A percentile compares a stretch with the other conserved stretches of the same genome.
phyloP scores from a whole-genome alignment of 2,329 filamentous ascomycete species.

The Aspergillus fructus region DNA sequence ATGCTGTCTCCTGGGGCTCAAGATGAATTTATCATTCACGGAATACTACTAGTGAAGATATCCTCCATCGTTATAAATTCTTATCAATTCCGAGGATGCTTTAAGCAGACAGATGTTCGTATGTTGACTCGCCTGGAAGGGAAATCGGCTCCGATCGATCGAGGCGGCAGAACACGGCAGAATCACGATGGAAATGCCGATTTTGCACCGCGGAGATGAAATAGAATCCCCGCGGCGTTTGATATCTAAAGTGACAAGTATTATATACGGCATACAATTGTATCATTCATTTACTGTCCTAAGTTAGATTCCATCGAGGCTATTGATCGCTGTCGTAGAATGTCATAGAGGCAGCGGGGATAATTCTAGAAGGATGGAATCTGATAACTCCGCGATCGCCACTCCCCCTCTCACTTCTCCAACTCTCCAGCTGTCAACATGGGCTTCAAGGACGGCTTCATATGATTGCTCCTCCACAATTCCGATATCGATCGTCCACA shows the following conservation, averaged over 20 bases:
- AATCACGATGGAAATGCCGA: background rate
- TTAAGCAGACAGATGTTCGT: background rate
- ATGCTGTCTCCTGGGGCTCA: background rate
- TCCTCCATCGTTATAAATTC: background rate
- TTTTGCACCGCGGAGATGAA: background rate
- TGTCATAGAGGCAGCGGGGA: background rate
- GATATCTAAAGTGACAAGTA: background rate
- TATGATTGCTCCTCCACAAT: constrained; percentile 2
- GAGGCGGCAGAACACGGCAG: background rate
- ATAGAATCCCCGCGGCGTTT: background rate
- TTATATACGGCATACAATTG: background rate
- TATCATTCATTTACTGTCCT: too few relatives aligned
- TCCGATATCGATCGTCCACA: constrained; percentile 3
- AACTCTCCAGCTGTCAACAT: background rate
- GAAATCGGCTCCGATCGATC: background rate
- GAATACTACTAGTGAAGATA: background rate
- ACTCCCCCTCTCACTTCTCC: too few relatives aligned
- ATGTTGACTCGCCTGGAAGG: background rate
- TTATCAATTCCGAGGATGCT: background rate
- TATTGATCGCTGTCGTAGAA: background rate
- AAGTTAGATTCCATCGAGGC: too few relatives aligned
- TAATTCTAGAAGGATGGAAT: background rate
- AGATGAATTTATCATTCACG: background rate
- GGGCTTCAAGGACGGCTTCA: background rate
- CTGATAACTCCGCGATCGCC: background rate